These are phyloP conservation scores for Alnus rubra DNA, from an alignment of 306 rosid genomes.

Conservation along the genomic window DNA sequence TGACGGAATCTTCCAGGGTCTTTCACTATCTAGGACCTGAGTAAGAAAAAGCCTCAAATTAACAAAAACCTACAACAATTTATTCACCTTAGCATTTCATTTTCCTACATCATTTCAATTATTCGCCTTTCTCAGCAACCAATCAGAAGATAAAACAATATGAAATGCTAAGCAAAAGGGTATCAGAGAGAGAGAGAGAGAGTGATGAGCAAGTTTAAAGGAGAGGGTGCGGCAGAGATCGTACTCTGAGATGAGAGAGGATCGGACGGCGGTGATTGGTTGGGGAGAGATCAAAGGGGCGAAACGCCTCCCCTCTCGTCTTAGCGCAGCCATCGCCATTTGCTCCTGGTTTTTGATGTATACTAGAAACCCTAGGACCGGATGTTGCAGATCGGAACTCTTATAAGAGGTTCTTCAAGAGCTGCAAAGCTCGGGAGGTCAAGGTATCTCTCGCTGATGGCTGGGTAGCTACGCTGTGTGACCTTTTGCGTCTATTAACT, in stretches of 20 bases:
- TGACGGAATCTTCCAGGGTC: neutral
- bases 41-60: neutral
- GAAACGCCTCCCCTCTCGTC: constrained; percentile 92
- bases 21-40: neutral
- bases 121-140: constrained; percentile 17
- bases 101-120: neutral
- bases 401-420: neutral
- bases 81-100: neutral
- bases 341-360: constrained; percentile 17
- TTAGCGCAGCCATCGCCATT: constrained; percentile 92
- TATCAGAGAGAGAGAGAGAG: neutral
- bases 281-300: constrained; percentile 59
- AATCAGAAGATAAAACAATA: constrained; percentile 2
- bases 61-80: too few relatives aligned
- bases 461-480: neutral
- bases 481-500: neutral
- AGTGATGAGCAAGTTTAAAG: neutral
- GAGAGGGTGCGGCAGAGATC: neutral
- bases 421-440: constrained; percentile 4
- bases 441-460: neutral
- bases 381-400: constrained; percentile 4
- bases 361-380: neutral
- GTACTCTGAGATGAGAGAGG: constrained; percentile 50
- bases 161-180: neutral
- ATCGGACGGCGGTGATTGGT: constrained; percentile 48